Percentiles rank a stretch among this genome's conserved stretches.
Conservation (phyloP, 768 basidiomycete genomes). For the Boletus reticuloceps region DNA sequence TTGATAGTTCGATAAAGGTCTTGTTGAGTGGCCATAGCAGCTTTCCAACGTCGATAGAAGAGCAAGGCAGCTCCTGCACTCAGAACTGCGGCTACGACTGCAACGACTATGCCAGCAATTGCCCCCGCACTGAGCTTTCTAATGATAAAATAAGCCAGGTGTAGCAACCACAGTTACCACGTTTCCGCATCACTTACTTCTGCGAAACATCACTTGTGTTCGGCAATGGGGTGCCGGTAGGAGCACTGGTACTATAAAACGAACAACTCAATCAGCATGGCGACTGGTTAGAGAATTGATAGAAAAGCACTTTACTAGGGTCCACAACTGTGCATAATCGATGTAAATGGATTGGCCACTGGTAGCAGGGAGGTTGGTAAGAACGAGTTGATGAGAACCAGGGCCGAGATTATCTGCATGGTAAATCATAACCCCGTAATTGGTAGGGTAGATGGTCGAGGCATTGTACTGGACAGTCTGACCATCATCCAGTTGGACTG, state of each 20-base stretch:
- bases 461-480: constrained; percentile 19
- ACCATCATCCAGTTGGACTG: constrained; percentile 36
- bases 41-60: constrained; percentile 31
- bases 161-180: not conserved
- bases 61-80: constrained; percentile 15
- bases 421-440: constrained; percentile 32
- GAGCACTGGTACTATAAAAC: not conserved
- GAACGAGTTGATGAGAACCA: constrained; percentile 33
- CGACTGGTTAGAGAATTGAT: not conserved
- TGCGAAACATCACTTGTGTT: not conserved
- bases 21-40: constrained; percentile 12
- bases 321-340: constrained; percentile 32
- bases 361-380: constrained; percentile 31
- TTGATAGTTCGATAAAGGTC: constrained; percentile 11
- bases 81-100: constrained; percentile 10
- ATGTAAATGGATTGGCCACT: constrained; percentile 26
- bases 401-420: constrained; percentile 39
- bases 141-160: not conserved
- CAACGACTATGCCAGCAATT: constrained; percentile 22
- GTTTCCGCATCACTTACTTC: too few relatives aligned
- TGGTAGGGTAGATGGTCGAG: constrained; percentile 14
- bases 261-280: not conserved
- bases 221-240: not conserved
- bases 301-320: constrained; percentile 17
- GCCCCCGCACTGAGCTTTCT: constrained; percentile 22